These are phyloP conservation scores for Globisporangium cederbergense DNA, from an alignment of 352 stramenopile genomes.

Conservation along the genomic window DNA sequence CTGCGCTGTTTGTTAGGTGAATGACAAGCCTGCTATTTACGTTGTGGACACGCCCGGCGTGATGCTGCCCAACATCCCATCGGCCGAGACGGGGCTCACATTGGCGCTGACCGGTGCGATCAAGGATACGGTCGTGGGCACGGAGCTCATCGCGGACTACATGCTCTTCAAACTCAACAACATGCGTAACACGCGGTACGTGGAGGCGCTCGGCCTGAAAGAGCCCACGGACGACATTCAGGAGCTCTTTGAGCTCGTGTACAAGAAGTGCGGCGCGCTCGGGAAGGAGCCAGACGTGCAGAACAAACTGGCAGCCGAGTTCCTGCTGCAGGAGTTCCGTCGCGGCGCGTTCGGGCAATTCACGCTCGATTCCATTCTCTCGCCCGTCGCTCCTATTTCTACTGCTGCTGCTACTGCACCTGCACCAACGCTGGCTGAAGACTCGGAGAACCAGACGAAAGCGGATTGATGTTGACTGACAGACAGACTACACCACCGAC, in stretches of 20 bases:
- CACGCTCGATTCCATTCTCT: slow-evolving; percentile 62
- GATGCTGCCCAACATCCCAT: slow-evolving; percentile 84
- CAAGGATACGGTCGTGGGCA: slow-evolving; percentile 84
- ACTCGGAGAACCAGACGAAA: neutral
- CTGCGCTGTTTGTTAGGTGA: slow-evolving; percentile 39
- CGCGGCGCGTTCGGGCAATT: slow-evolving; percentile 77
- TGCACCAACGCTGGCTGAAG: neutral
- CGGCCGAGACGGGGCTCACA: slow-evolving; percentile 75
- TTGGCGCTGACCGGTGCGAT: slow-evolving; percentile 84
- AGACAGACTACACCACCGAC: neutral
- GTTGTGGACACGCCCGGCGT: slow-evolving; percentile 88
- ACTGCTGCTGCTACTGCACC: too few species aligned
- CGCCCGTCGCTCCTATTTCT: neutral
- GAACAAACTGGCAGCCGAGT: slow-evolving; percentile 59
- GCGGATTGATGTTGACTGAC: neutral
- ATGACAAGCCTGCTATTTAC: slow-evolving; percentile 84
- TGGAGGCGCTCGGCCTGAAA: slow-evolving; percentile 61
- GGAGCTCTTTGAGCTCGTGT: slow-evolving; percentile 56
- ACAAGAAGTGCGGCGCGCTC: slow-evolving; percentile 68
- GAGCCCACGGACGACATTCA: slow-evolving; percentile 75
- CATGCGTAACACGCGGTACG: slow-evolving; percentile 73
- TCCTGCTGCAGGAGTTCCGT: slow-evolving; percentile 73
- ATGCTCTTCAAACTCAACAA: slow-evolving; percentile 88
- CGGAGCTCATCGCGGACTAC: slow-evolving; percentile 86
- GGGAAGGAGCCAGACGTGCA: slow-evolving; percentile 78